Conservation (phyloP, 192 early-diverging fungal genomes). For the Umbelopsis ramanniana region DNA sequence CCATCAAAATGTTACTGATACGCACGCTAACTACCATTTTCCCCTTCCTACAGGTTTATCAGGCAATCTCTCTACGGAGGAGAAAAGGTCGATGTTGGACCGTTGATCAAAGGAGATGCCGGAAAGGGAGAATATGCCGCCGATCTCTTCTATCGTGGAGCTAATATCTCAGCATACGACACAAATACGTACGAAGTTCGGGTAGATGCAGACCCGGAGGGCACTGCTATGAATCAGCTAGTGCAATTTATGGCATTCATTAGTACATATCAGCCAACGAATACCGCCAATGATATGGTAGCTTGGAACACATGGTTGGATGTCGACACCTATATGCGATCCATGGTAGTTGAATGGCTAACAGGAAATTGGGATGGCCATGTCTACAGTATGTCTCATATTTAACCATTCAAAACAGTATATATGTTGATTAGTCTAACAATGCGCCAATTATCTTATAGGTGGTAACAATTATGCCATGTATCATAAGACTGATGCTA, state of each 20-base stretch:
- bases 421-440: background rate
- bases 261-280: slow-evolving; percentile 30
- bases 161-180: slow-evolving; percentile 31
- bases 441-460: background rate
- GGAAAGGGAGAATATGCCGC: slow-evolving; percentile 37
- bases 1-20: background rate
- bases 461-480: slow-evolving; percentile 45
- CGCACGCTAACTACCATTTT: background rate
- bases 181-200: slow-evolving; percentile 39
- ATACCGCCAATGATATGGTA: slow-evolving; percentile 21
- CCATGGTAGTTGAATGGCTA: slow-evolving; percentile 45
- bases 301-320: slow-evolving; percentile 37
- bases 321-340: slow-evolving; percentile 34
- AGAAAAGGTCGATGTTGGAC: slow-evolving; percentile 31
- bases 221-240: slow-evolving; percentile 32
- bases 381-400: slow-evolving; percentile 35
- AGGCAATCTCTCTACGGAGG: slow-evolving; percentile 40
- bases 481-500: slow-evolving; percentile 19
- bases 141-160: slow-evolving; percentile 41
- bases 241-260: slow-evolving; percentile 43
- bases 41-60: slow-evolving; percentile 25
- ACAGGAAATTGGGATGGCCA: slow-evolving; percentile 41
- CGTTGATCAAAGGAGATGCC: slow-evolving; percentile 36
- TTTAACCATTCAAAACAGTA: background rate
- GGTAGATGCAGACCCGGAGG: slow-evolving; percentile 29